Evolutionary conservation across 352 stramenopile species (phyloP), one percentile per base, ranked within the genome.

Genomic region (Phytophthora colocasiae): DNA sequence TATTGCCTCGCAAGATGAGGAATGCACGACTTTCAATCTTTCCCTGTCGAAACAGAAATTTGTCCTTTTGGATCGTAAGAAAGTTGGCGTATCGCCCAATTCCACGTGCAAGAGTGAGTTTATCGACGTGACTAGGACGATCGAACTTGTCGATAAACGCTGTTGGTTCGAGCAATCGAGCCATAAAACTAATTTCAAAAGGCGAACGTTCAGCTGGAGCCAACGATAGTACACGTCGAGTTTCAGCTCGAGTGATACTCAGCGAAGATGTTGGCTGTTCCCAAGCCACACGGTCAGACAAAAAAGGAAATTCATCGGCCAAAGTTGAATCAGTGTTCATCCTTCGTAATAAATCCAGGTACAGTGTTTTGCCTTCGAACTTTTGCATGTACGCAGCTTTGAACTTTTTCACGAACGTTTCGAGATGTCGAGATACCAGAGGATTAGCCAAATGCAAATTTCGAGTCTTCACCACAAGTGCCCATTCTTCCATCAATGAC

Each of bases 371-470:
- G 14, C 86, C 86, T 32, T 80, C 77, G 50, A 93, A 91, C 45
- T 92, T 92, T 34, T 91, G 77, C 46, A 84, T 85, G 58, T 92
- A 91, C 2, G 81, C 79, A 5, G 77, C 73, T 50, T 95, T 91
- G 50, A 95, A 95, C 57, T 87, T 80, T 54, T 87, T 81, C 17
- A 95, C 87, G 66, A 93, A 91, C 2, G 69, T 88, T 46, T 89
- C 75, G 12, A 95, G 69, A 69, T 91, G 73, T 22, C 83, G 77
- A 6, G 85, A 78, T 1, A 95, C 84, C 6, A 77, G 58, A 3
- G 86, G 84, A 40, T 95, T 95, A 4, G 81, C 81, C 12, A 91
- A 58, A 26, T 89, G 80, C 24, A 92, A 36, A 24, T 88, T 81
- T 27, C 78, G 79, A 12, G 83, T 83, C 60, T 86, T 87, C 19